Percentiles rank a stretch among this genome's conserved stretches.
Evolutionary conservation across 495 filamentous ascomycete genomes (phyloP).

Genomic region (Penicillium diatomitis): DNA sequence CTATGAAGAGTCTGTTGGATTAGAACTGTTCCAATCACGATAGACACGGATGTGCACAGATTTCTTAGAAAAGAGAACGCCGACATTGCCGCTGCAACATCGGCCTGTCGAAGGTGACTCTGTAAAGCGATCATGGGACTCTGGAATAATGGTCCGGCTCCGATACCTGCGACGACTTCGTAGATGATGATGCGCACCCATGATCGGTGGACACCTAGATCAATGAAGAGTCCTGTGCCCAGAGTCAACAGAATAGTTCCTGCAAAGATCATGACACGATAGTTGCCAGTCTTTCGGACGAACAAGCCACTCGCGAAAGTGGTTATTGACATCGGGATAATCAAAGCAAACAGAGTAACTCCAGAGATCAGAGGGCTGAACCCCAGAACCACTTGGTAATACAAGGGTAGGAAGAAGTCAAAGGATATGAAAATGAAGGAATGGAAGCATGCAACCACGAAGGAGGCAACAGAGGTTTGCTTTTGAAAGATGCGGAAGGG

Average conservation of each 20-base stretch:
- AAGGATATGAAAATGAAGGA: constrained; percentile 1
- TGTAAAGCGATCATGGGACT: constrained; percentile 40
- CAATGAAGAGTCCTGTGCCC: constrained; percentile 53
- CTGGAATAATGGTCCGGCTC: constrained; percentile 62
- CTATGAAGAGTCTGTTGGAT: background rate
- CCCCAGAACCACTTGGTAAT: constrained; percentile 2
- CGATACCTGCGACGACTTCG: constrained; percentile 43
- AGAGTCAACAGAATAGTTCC: constrained; percentile 50
- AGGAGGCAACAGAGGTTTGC: background rate
- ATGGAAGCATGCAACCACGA: constrained; percentile 1
- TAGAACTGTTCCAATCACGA: constrained; percentile 34
- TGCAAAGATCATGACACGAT: constrained; percentile 38
- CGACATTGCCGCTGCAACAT: constrained; percentile 30
- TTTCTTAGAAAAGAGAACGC: constrained; percentile 30
- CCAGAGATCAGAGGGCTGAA: constrained; percentile 3
- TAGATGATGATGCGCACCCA: constrained; percentile 55
- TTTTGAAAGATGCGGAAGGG: constrained; percentile 1
- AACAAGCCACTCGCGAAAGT: constrained; percentile 28
- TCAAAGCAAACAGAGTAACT: constrained; percentile 1
- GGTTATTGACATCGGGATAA: constrained; percentile 1
- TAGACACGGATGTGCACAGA: constrained; percentile 26
- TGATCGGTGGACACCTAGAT: constrained; percentile 39
- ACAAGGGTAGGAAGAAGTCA: constrained; percentile 4
- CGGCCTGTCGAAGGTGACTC: constrained; percentile 17
- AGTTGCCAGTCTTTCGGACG: constrained; percentile 8